These are phyloP conservation scores for Psidium friedrichsthalianum DNA, from an alignment of 345 rosid genomes.

Conservation along the genomic window DNA sequence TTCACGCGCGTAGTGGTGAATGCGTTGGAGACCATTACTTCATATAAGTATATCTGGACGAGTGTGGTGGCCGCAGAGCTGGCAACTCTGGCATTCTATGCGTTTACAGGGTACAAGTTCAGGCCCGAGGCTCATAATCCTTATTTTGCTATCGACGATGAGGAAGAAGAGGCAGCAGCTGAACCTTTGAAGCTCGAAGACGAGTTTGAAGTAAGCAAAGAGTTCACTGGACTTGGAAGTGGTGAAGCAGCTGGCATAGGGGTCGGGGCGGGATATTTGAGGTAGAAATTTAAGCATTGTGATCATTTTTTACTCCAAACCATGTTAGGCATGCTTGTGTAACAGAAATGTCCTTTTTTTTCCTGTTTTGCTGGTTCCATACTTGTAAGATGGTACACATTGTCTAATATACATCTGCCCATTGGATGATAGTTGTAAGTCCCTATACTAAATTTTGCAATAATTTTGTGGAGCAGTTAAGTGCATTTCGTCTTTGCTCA, in stretches of 20 bases:
- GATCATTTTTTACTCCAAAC: not conserved
- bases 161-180: slow-evolving; percentile 97
- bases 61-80: slow-evolving; percentile 84
- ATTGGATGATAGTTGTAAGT: not conserved
- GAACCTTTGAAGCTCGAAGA: slow-evolving; percentile 95
- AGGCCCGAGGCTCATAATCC: slow-evolving; percentile 94
- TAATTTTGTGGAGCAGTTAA: not conserved
- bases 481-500: not conserved
- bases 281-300: slow-evolving; percentile 8
- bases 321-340: not conserved
- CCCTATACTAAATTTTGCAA: not conserved
- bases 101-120: slow-evolving; percentile 83
- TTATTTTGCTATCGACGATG: slow-evolving; percentile 86
- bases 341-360: not conserved
- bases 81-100: slow-evolving; percentile 78
- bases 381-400: not conserved
- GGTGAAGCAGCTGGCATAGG: slow-evolving; percentile 1
- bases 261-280: slow-evolving; percentile 1
- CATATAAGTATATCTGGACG: slow-evolving; percentile 83
- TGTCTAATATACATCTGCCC: not conserved
- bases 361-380: not conserved
- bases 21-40: slow-evolving; percentile 83
- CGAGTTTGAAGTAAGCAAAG: slow-evolving; percentile 60
- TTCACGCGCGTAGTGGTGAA: slow-evolving; percentile 86
- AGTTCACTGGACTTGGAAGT: not conserved